Conservation (phyloP, 2,329 filamentous ascomycete genomes). For the Phaeophleospora eucalypticola region DNA sequence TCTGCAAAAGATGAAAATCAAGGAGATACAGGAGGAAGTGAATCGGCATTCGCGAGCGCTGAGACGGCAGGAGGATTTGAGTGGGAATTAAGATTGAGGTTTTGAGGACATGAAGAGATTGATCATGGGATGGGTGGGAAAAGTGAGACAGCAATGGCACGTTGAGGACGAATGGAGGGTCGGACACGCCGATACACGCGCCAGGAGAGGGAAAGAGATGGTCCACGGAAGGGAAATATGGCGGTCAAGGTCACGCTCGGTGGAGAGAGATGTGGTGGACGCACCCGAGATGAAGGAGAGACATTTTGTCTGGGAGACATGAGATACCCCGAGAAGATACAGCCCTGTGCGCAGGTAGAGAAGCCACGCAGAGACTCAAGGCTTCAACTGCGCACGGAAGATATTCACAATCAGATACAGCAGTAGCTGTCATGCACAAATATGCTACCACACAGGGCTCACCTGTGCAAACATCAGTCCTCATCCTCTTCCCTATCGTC, state of each 20-base stretch:
- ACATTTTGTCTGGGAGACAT: background rate
- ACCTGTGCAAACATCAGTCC: background rate
- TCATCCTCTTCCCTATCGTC: slow-evolving; percentile 12
- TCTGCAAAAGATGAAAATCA: slow-evolving; percentile 75
- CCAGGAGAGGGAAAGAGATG: background rate
- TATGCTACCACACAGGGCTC: background rate
- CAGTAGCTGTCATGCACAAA: too few species aligned
- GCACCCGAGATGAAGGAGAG: background rate
- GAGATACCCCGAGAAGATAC: background rate
- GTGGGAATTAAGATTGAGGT: slow-evolving; percentile 32
- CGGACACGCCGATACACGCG: background rate
- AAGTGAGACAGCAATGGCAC: background rate
- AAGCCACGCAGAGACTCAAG: too few species aligned
- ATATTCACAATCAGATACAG: too few species aligned
- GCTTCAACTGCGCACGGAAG: too few species aligned
- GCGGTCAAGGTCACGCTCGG: too few species aligned
- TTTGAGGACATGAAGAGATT: background rate
- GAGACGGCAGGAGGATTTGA: slow-evolving; percentile 76
- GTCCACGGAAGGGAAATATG: background rate
- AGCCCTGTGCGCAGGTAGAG: background rate
- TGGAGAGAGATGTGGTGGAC: too few species aligned
- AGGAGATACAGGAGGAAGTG: slow-evolving; percentile 81
- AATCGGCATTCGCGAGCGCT: slow-evolving; percentile 81
- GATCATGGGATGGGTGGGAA: background rate
- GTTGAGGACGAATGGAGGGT: background rate